These are phyloP conservation scores for Cajanus cajan DNA, from an alignment of 306 rosid species.

Conservation along the genomic window DNA sequence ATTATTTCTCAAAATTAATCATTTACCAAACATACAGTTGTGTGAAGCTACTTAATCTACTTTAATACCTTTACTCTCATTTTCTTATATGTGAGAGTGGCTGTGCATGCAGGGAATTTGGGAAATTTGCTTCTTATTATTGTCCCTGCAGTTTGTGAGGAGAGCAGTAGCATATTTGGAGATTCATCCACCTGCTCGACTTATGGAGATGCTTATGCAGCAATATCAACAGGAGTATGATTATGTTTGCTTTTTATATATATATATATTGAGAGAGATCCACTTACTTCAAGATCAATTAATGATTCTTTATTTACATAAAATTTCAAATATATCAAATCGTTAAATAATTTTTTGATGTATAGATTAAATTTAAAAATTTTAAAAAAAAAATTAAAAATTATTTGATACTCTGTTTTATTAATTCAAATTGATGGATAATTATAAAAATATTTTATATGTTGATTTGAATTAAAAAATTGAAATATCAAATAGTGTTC, in stretches of 20 bases:
- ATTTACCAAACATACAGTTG: background rate
- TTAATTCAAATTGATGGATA: too few species aligned
- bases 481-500: too few species aligned
- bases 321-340: too few species aligned
- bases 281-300: too few species aligned
- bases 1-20: background rate
- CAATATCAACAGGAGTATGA: slow-evolving; percentile 18
- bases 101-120: slow-evolving; percentile 19
- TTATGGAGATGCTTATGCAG: slow-evolving; percentile 18
- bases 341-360: too few species aligned
- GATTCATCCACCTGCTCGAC: slow-evolving; percentile 30
- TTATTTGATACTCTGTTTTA: too few species aligned
- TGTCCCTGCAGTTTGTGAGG: slow-evolving; percentile 31
- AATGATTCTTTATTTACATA: too few species aligned
- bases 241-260: background rate
- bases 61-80: background rate
- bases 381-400: too few species aligned
- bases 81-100: background rate
- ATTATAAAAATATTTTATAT: too few species aligned
- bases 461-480: too few species aligned
- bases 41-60: background rate
- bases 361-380: too few species aligned
- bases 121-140: slow-evolving; percentile 26
- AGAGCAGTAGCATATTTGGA: slow-evolving; percentile 11
- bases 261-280: too few species aligned